Base-by-base conservation (phyloP, 768 basidiomycete species). In the Punctularia strigosozonata region DNA sequence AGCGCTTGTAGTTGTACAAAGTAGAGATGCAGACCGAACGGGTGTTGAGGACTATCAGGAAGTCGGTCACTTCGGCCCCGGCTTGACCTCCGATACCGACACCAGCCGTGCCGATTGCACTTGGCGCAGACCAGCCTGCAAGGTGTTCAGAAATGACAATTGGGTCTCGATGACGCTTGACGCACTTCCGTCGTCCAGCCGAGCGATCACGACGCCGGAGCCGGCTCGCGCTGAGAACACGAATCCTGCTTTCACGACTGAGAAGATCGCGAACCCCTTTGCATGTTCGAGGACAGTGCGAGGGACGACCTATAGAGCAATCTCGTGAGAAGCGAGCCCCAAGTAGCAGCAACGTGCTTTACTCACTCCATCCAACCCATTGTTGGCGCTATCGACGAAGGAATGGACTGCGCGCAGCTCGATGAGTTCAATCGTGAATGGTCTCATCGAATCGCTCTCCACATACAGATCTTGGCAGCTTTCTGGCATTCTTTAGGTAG, bases 91-190 rank as follows among this genome's bases (percentile, higher is more conserved):
- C 95, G 4, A 92, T 64, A 1, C 94, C 94, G 4, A 92, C 53
- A 0, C 94, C 94, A 12, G 83, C 94, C 3, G 87, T 80, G 19
- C 91, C 92, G 32, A 99, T 94, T 3, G 94, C 95, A 53, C 82
- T 85, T 3, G 95, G 95, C 15, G 91, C 79, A 25, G 86, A 88
- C 92, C 92, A 99, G 25, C 74, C 84, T 90, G 43, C 12, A 42
- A 20, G 25, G 41, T 28, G 8, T 15, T 28, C 10, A 28, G 26
- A 8, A 13, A 28, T 36, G 8, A 20, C 22, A 40, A 24, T 15
- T 28, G 26, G 15, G 10, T 28, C 15, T 15, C 26, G 26, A 15
- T 28, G 26, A 28, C 15, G 15, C 10, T 8, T 28, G 26, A 64
- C 88, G 61, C 53, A 90, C 87, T 65, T 49, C 89, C 91, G 56